Percentiles rank a stretch among this genome's conserved stretches.
phyloP scores from a whole-genome alignment of 495 filamentous ascomycete species.

The Symbiotaphrina buchneri region DNA sequence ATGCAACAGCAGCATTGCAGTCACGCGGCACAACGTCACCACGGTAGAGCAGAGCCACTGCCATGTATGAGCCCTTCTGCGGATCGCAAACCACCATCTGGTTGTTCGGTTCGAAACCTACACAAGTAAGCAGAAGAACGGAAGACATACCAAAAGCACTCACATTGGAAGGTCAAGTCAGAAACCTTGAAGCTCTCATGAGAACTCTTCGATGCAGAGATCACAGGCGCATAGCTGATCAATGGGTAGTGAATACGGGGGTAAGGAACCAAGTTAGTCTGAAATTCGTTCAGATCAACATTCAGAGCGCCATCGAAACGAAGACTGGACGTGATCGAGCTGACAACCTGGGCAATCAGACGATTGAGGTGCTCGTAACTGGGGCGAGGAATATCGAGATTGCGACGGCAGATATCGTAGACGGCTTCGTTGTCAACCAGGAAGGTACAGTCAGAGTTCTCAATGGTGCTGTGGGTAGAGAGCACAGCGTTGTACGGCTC shows the following conservation, averaged over 20 bases:
- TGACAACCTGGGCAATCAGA: conserved; percentile 74
- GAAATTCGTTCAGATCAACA: conserved; percentile 85
- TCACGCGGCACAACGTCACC: conserved; percentile 77
- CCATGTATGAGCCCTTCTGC: conserved; percentile 88
- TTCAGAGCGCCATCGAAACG: conserved; percentile 83
- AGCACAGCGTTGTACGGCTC: conserved; percentile 89
- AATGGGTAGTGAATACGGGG: conserved; percentile 83
- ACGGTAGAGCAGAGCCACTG: conserved; percentile 72
- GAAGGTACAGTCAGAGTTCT: conserved; percentile 86
- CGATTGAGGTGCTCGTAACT: conserved; percentile 77
- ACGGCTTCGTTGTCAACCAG: conserved; percentile 84
- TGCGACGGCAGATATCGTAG: conserved; percentile 80
- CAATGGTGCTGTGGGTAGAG: conserved; percentile 80
- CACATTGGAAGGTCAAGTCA: conserved; percentile 74
- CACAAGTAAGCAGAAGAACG: conserved; percentile 21
- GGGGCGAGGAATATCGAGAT: conserved; percentile 71
- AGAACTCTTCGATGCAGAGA: conserved; percentile 56
- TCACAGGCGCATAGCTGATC: conserved; percentile 74
- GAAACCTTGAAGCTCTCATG: conserved; percentile 85
- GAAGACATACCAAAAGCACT: conserved; percentile 11
- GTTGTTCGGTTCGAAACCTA: conserved; percentile 76
- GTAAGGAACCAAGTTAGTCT: conserved; percentile 84
- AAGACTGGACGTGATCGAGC: conserved; percentile 75
- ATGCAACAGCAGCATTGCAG: conserved; percentile 55
- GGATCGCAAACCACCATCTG: conserved; percentile 93